Conservation (phyloP, 768 basidiomycete genomes). For the Tricholoma matsutake region DNA sequence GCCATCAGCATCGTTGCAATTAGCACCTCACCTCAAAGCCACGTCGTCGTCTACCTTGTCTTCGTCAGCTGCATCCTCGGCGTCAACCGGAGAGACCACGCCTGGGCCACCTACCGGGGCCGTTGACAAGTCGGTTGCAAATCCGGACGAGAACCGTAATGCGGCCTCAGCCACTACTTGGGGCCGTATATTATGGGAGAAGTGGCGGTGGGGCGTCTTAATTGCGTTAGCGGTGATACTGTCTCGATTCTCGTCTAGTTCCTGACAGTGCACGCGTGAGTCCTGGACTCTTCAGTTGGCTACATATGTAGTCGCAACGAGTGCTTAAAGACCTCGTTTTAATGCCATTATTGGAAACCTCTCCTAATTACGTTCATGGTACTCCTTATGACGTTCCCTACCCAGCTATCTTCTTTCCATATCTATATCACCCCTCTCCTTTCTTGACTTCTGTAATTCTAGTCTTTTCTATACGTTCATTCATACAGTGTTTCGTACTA, state of each 20-base stretch:
- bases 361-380: neutral
- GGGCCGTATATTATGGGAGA: slow-evolving; percentile 72
- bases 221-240: slow-evolving; percentile 77
- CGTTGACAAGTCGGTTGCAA: slow-evolving; percentile 6
- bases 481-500: no score
- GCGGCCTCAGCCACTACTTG: slow-evolving; percentile 59
- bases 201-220: slow-evolving; percentile 81
- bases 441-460: slow-evolving; percentile 13
- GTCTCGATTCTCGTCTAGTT: slow-evolving; percentile 64
- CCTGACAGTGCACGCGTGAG: slow-evolving; percentile 18
- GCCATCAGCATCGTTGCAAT: slow-evolving; percentile 9
- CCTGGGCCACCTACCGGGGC: slow-evolving; percentile 7
- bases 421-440: slow-evolving; percentile 4
- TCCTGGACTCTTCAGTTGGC: neutral
- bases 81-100: neutral
- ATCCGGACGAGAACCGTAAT: slow-evolving; percentile 25
- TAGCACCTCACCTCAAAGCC: neutral
- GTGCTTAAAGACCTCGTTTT: neutral
- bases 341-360: neutral
- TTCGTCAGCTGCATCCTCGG: neutral
- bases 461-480: slow-evolving; percentile 5
- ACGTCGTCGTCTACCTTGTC: slow-evolving; percentile 1
- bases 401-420: neutral
- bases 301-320: slow-evolving; percentile 9
- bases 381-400: neutral